These are phyloP conservation scores for Sporothrix curviconia DNA, from an alignment of 2,329 filamentous ascomycete species.

Conservation along the genomic window DNA sequence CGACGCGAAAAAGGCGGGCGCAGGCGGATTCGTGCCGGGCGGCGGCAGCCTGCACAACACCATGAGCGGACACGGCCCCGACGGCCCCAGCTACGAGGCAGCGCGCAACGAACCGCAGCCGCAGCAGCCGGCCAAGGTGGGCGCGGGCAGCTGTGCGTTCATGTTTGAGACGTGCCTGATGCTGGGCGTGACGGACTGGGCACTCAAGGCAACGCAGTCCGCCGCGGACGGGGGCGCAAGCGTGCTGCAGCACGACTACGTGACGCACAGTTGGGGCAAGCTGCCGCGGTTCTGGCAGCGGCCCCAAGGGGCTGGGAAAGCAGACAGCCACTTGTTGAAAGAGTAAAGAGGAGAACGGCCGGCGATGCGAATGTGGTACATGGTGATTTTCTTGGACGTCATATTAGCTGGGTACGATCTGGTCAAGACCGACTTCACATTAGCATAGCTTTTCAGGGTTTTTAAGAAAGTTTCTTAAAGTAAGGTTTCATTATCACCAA, in stretches of 20 bases:
- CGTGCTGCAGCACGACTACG: slow-evolving; percentile 62
- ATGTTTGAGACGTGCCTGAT: slow-evolving; percentile 66
- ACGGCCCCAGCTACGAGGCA: slow-evolving; percentile 49
- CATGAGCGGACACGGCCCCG: slow-evolving; percentile 62
- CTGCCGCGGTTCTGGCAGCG: slow-evolving; percentile 17
- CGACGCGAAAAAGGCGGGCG: slow-evolving; percentile 54
- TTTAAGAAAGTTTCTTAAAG: too few relatives aligned
- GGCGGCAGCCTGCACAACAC: slow-evolving; percentile 62
- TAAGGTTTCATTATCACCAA: not conserved
- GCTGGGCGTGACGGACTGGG: slow-evolving; percentile 68
- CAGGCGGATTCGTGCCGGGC: slow-evolving; percentile 51
- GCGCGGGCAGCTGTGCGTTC: slow-evolving; percentile 56
- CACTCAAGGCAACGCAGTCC: slow-evolving; percentile 41
- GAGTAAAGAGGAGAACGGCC: not conserved
- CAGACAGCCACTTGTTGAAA: slow-evolving; percentile 13
- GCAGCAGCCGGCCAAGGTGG: slow-evolving; percentile 48
- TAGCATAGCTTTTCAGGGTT: too few relatives aligned
- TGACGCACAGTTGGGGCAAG: slow-evolving; percentile 71
- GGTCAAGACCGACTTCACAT: too few relatives aligned
- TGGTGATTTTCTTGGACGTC: not conserved
- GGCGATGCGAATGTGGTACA: too few relatives aligned
- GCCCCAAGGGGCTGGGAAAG: not conserved
- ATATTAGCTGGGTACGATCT: not conserved
- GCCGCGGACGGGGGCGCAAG: slow-evolving; percentile 22
- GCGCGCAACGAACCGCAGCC: slow-evolving; percentile 47